Evolutionary conservation across 768 basidiomycete species (phyloP), one percentile per base, ranked within the genome.

Genomic region (Lactarius vividus): DNA sequence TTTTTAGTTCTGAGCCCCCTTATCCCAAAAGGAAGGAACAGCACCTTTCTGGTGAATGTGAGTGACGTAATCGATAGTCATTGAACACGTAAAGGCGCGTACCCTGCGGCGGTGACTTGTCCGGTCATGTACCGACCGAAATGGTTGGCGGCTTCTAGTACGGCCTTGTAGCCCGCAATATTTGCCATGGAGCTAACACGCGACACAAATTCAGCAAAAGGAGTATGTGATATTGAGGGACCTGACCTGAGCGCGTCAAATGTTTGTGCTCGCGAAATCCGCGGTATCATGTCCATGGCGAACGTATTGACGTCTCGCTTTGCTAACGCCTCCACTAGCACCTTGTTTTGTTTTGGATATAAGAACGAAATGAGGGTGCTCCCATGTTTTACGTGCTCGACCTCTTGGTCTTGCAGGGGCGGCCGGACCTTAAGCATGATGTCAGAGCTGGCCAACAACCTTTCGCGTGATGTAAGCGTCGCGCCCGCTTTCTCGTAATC

Each of bases 211-310:
- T n/a, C 54, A 31, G 63, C 7, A 62, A 20, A 52, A 23, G 3
- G n/a, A 16, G 15, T 20, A 3, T 16, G 31, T 16, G 37, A 35
- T 28, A 33, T 44, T 18, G 16, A 46, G 60, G 57, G 37, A 40
- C 62, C 75, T 69, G 61, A 89, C 91, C 91, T 93, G 71, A 95
- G 78, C 42, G 89, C 93, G 76, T 95, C 93, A 69, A 94, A 95
- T 26, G 89, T 89, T 75, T 95, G 93, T 54, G 93, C 93, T 61
- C 93, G 85, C 67, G 91, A 94, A 71, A 95, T 94, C 64, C 93
- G 85, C 71, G 93, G 93, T 79, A 95, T 92, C 84, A 88, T 85
- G 73, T 95, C 93, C 93, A 95, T 95, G 74, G 89, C 92, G 73
- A 95, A 91, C 31, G 84, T 85, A 69, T 86, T 91, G 62, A 88